Evolutionary conservation across 106 monocot genomes (phyloP).

Genomic region (Allium sativum): DNA sequence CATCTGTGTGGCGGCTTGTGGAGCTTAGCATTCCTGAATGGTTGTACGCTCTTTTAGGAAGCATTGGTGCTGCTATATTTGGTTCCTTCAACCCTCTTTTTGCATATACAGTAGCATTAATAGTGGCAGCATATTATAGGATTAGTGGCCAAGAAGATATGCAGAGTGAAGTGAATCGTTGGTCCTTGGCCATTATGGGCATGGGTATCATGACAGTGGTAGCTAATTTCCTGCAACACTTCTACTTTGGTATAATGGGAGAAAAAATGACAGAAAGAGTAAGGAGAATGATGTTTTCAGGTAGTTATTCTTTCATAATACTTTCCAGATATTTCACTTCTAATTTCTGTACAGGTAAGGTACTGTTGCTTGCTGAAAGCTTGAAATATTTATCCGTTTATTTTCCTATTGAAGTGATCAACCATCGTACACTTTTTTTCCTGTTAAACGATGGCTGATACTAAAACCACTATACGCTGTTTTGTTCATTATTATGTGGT

Average conservation of each 20-base stretch:
- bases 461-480: no score
- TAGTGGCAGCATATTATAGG: constrained; percentile 78
- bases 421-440: no score
- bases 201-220: constrained; percentile 89
- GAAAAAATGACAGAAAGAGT: constrained; percentile 98
- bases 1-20: constrained; percentile 85
- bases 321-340: no score
- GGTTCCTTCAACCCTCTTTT: constrained; percentile 94
- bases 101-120: constrained; percentile 68
- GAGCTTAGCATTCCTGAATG: constrained; percentile 83
- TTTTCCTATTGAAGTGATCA: no score
- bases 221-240: constrained; percentile 95
- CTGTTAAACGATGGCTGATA: no score
- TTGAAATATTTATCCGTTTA: no score
- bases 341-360: no score
- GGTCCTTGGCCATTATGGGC: constrained; percentile 78
- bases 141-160: constrained; percentile 25
- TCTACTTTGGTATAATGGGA: constrained; percentile 99
- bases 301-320: no score
- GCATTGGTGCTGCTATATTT: constrained; percentile 88
- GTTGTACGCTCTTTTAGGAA: constrained; percentile 91
- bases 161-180: constrained; percentile 70
- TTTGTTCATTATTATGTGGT: no score
- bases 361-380: no score
- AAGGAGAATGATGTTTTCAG: constrained; percentile 98